Evolutionary conservation across 805 yeast genomes (phyloP).

Genomic region (baker's yeast (Saccharomyces cerevisiae)): DNA sequence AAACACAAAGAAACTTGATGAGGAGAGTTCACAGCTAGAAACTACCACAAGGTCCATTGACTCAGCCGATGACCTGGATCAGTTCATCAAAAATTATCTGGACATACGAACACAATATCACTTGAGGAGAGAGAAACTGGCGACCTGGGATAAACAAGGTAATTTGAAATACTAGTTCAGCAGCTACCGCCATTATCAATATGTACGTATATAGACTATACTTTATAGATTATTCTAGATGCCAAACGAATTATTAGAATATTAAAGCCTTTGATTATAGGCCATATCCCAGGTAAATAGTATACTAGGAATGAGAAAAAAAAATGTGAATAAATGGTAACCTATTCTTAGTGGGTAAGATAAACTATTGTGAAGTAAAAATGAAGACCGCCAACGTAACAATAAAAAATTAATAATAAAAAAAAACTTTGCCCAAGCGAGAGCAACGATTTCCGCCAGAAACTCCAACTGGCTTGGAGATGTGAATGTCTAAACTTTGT

Average conservation of each 20-base stretch:
- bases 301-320: not conserved
- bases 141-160: conserved; percentile 34
- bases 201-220: not conserved
- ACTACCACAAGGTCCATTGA: conserved; percentile 5
- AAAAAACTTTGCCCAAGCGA: too few species aligned
- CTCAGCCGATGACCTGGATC: conserved; percentile 25
- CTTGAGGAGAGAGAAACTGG: conserved; percentile 38
- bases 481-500: not conserved
- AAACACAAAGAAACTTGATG: conserved; percentile 28
- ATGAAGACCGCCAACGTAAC: not conserved
- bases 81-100: conserved; percentile 37
- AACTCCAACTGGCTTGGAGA: not conserved
- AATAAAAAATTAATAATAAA: not conserved
- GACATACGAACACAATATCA: conserved; percentile 37
- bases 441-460: not conserved
- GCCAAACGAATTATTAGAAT: not conserved
- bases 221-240: not conserved
- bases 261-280: not conserved
- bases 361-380: not conserved
- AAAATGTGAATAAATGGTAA: not conserved
- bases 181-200: not conserved
- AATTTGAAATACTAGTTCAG: conserved; percentile 5
- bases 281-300: not conserved
- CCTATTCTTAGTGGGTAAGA: not conserved
- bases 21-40: conserved; percentile 13